Conservation (phyloP, 2,329 filamentous ascomycete species). For the Aspergillus nomiae region DNA sequence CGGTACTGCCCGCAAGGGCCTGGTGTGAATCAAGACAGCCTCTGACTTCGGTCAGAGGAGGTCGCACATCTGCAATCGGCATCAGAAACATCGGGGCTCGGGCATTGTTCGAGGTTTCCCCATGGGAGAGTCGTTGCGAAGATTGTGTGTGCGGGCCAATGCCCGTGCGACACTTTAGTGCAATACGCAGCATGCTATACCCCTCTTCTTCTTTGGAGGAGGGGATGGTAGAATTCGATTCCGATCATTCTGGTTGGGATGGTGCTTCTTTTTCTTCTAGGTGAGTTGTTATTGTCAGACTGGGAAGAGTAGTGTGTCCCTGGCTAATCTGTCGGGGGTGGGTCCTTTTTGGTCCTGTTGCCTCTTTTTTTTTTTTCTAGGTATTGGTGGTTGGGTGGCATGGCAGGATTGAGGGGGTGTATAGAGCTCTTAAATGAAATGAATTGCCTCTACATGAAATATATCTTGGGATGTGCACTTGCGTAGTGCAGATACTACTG, state of each 20-base stretch:
- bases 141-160: constrained; percentile 68
- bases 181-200: constrained; percentile 82
- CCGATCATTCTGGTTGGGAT: constrained; percentile 86
- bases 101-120: constrained; percentile 52
- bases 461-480: background rate
- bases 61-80: constrained; percentile 74
- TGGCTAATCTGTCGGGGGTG: constrained; percentile 39
- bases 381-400: constrained; percentile 10
- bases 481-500: background rate
- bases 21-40: constrained; percentile 64
- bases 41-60: background rate
- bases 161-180: constrained; percentile 74
- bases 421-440: background rate
- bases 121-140: constrained; percentile 94
- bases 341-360: constrained; percentile 14
- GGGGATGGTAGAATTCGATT: constrained; percentile 74
- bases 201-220: constrained; percentile 29
- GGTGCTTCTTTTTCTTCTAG: constrained; percentile 61
- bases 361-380: constrained; percentile 6
- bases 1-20: constrained; percentile 79
- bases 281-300: constrained; percentile 19
- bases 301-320: constrained; percentile 17
- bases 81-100: constrained; percentile 84
- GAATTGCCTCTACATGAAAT: background rate
- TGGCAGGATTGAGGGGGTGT: background rate